These are phyloP conservation scores for Graphilbum fragrans DNA, from an alignment of 2,329 filamentous ascomycete species.

Conservation along the genomic window DNA sequence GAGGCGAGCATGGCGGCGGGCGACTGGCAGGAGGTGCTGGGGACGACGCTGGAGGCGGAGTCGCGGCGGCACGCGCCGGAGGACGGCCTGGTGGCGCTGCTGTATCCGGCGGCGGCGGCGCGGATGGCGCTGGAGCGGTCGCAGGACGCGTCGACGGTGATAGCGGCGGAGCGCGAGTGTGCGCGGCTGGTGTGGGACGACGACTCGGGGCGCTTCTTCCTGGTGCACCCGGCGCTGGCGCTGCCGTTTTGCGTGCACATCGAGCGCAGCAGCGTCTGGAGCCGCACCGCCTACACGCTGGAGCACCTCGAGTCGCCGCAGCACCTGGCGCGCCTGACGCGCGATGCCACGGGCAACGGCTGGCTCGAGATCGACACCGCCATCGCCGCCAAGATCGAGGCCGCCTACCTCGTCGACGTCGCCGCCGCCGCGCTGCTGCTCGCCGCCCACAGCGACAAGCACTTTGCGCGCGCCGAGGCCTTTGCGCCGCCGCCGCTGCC, in stretches of 20 bases:
- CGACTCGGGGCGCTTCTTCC: slow-evolving; percentile 44
- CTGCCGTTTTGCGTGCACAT: slow-evolving; percentile 50
- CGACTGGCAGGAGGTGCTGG: slow-evolving; percentile 44
- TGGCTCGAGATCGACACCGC: slow-evolving; percentile 50
- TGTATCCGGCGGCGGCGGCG: slow-evolving; percentile 55
- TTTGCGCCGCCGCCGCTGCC: slow-evolving; percentile 44
- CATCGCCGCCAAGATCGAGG: slow-evolving; percentile 45
- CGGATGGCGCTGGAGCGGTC: slow-evolving; percentile 49
- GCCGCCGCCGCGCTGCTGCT: slow-evolving; percentile 48
- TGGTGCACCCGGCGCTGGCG: slow-evolving; percentile 52
- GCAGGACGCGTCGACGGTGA: slow-evolving; percentile 44
- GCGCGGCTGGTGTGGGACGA: slow-evolving; percentile 62
- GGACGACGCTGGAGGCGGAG: slow-evolving; percentile 45
- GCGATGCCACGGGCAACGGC: slow-evolving; percentile 46
- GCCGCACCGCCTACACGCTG: slow-evolving; percentile 49
- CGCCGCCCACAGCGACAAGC: slow-evolving; percentile 45
- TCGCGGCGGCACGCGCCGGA: slow-evolving; percentile 39
- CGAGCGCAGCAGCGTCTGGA: slow-evolving; percentile 46
- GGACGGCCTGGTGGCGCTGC: slow-evolving; percentile 53
- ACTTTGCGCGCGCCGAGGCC: slow-evolving; percentile 34
- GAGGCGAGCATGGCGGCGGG: slow-evolving; percentile 25
- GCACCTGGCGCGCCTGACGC: slow-evolving; percentile 47
- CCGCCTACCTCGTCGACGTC: slow-evolving; percentile 51
- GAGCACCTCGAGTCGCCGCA: slow-evolving; percentile 52
- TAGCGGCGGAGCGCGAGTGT: slow-evolving; percentile 55